Percentiles rank a stretch among this genome's conserved stretches.
These are phyloP conservation scores for Blastobotrys robertii DNA, from an alignment of 805 yeast species.

Conservation along the genomic window DNA sequence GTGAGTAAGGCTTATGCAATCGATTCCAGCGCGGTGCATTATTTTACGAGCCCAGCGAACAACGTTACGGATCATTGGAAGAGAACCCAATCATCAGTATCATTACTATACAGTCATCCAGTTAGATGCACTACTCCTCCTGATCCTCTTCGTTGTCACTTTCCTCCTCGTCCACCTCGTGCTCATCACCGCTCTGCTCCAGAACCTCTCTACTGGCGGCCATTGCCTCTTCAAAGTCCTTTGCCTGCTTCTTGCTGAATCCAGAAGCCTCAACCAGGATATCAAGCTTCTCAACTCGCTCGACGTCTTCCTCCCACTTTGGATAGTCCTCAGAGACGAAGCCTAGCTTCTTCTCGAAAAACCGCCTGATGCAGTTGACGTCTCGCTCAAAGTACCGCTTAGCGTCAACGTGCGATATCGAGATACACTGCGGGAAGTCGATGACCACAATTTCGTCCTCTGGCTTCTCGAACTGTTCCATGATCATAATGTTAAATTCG, in stretches of 20 bases:
- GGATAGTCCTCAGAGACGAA: slow-evolving; percentile 81
- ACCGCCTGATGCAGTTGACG: slow-evolving; percentile 78
- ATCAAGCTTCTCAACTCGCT: slow-evolving; percentile 62
- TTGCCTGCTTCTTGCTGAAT: slow-evolving; percentile 46
- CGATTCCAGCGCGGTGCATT: neutral
- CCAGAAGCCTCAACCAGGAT: slow-evolving; percentile 91
- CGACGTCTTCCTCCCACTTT: slow-evolving; percentile 63
- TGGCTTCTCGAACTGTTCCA: slow-evolving; percentile 36
- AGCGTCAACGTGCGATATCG: slow-evolving; percentile 86
- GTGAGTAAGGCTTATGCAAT: too few relatives aligned
- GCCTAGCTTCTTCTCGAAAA: slow-evolving; percentile 68
- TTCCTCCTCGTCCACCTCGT: slow-evolving; percentile 28
- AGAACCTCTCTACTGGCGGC: slow-evolving; percentile 33
- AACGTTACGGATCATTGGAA: too few relatives aligned
- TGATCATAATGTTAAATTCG: slow-evolving; percentile 88
- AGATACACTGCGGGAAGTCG: slow-evolving; percentile 97
- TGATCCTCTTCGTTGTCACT: slow-evolving; percentile 37
- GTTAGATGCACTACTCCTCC: slow-evolving; percentile 27
- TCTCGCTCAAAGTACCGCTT: slow-evolving; percentile 83
- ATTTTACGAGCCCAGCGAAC: neutral
- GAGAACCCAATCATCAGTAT: too few relatives aligned
- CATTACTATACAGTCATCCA: slow-evolving; percentile 24
- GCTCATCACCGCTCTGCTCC: slow-evolving; percentile 28
- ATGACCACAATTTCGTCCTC: slow-evolving; percentile 78
- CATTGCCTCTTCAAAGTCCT: slow-evolving; percentile 71